Conservation (phyloP, 352 stramenopile genomes). For the Phytophthora hybrid region DNA sequence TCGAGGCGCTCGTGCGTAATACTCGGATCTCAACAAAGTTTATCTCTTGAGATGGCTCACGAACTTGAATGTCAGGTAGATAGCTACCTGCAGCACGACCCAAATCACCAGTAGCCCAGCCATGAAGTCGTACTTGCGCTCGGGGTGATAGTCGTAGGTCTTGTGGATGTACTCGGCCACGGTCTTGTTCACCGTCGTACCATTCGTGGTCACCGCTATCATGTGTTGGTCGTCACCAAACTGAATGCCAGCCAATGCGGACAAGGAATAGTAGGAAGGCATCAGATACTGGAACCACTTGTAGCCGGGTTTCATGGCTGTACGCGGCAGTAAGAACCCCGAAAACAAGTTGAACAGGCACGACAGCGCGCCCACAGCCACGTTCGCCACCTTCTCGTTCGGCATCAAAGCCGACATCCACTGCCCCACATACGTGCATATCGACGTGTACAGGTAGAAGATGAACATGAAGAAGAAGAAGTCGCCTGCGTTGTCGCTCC, state of each 20-base stretch:
- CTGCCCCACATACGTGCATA: slow-evolving; percentile 72
- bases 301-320: slow-evolving; percentile 66
- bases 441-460: slow-evolving; percentile 74
- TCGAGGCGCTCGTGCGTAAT: neutral
- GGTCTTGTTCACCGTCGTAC: slow-evolving; percentile 25
- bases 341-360: slow-evolving; percentile 77
- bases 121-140: slow-evolving; percentile 60
- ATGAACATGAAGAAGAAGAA: slow-evolving; percentile 55
- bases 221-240: slow-evolving; percentile 47
- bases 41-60: slow-evolving; percentile 78
- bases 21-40: neutral
- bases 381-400: slow-evolving; percentile 82
- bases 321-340: slow-evolving; percentile 60
- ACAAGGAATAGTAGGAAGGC: slow-evolving; percentile 65
- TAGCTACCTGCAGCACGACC: slow-evolving; percentile 55
- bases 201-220: slow-evolving; percentile 20
- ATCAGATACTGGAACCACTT: slow-evolving; percentile 78
- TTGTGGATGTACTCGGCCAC: slow-evolving; percentile 47
- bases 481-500: slow-evolving; percentile 38
- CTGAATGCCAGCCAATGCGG: slow-evolving; percentile 48
- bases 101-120: slow-evolving; percentile 60
- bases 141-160: slow-evolving; percentile 66
- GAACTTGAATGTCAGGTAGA: slow-evolving; percentile 73
- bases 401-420: slow-evolving; percentile 80
- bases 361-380: slow-evolving; percentile 72